Percentiles rank a stretch among this genome's conserved stretches.
phyloP scores from a whole-genome alignment of 805 yeast genomes.

The Kodamaea kakaduensis region DNA sequence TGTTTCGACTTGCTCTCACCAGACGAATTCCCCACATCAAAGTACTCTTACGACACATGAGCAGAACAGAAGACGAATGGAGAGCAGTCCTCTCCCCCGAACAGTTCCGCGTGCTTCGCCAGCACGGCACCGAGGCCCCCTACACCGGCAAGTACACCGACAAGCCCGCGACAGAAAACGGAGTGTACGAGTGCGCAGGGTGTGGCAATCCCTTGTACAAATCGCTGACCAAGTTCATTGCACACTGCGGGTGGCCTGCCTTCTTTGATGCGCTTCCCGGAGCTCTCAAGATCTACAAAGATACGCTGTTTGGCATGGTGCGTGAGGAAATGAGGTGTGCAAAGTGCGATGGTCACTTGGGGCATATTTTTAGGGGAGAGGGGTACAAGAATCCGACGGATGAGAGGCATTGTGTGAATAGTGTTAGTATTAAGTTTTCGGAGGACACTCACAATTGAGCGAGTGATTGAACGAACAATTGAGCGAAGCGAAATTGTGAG shows the following conservation, averaged over 20 bases:
- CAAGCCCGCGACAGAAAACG: slow-evolving; percentile 49
- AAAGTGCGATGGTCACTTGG: slow-evolving; percentile 89
- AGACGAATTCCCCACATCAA: too few species aligned
- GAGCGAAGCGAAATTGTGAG: background rate
- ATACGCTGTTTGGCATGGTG: slow-evolving; percentile 66
- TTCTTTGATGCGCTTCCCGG: slow-evolving; percentile 88
- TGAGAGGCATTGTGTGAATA: slow-evolving; percentile 92
- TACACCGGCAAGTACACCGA: slow-evolving; percentile 55
- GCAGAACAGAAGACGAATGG: slow-evolving; percentile 63
- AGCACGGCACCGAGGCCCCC: slow-evolving; percentile 70
- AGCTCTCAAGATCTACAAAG: slow-evolving; percentile 59
- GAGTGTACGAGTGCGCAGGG: slow-evolving; percentile 81
- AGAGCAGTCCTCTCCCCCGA: slow-evolving; percentile 67
- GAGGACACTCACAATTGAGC: too few species aligned
- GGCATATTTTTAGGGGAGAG: slow-evolving; percentile 93
- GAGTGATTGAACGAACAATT: too few species aligned
- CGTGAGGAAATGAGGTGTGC: slow-evolving; percentile 88
- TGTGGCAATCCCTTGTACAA: slow-evolving; percentile 78
- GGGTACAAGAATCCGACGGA: slow-evolving; percentile 87
- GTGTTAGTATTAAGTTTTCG: slow-evolving; percentile 68
- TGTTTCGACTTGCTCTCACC: background rate
- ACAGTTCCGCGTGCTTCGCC: slow-evolving; percentile 75
- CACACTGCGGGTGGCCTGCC: slow-evolving; percentile 99
- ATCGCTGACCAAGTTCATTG: slow-evolving; percentile 76
- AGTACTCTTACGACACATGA: slow-evolving; percentile 3